These are phyloP conservation scores for Saururus chinensis DNA, from an alignment of 164 flowering plant species.

Conservation along the genomic window DNA sequence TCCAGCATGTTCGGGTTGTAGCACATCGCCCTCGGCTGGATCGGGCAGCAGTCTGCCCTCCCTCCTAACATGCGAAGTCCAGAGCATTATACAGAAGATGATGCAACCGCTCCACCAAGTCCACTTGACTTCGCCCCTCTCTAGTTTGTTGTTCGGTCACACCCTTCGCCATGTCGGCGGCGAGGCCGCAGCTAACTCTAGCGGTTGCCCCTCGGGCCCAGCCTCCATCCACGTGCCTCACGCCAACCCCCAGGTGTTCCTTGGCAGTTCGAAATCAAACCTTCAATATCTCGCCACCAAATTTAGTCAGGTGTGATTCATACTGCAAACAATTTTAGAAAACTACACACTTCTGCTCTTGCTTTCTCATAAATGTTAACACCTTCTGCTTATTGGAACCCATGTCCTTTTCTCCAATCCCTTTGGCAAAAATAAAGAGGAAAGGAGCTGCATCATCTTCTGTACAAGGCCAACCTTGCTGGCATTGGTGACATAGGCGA, in stretches of 20 bases:
- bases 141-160: conserved; percentile 49
- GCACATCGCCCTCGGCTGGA: conserved; percentile 64
- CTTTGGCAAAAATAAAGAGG: conserved; percentile 60
- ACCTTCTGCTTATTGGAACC: neutral
- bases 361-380: neutral
- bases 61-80: conserved; percentile 83
- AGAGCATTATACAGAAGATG: no score
- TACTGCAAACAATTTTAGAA: no score
- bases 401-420: neutral
- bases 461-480: conserved; percentile 66
- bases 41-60: conserved; percentile 73
- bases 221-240: conserved; percentile 15
- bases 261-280: conserved; percentile 81
- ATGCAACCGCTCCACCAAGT: conserved; percentile 43
- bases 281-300: conserved; percentile 79
- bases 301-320: conserved; percentile 78
- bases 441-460: conserved; percentile 69
- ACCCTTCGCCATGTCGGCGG: conserved; percentile 10
- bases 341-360: neutral
- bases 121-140: conserved; percentile 61
- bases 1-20: conserved; percentile 46
- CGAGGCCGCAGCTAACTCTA: neutral
- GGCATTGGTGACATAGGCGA: conserved; percentile 62
- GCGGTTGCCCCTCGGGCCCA: conserved; percentile 1
- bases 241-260: conserved; percentile 48